A percentile compares a stretch with the other conserved stretches of the same genome.
phyloP scores from a whole-genome alignment of 2,329 filamentous ascomycete genomes.

The Cladosporium velox region DNA sequence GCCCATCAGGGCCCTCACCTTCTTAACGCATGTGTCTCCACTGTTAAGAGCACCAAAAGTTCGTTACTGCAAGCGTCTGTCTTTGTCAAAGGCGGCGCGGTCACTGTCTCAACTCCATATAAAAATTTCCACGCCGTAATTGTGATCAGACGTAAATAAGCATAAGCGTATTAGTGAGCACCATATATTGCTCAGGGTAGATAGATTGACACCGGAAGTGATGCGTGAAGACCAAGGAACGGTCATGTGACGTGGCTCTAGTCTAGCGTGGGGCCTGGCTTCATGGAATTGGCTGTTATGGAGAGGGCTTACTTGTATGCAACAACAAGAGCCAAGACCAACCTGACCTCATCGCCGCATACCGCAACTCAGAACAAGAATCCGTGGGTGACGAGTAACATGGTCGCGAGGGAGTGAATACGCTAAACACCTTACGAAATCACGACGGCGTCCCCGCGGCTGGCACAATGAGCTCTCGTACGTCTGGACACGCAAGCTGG shows the following conservation, averaged over 20 bases:
- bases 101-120: not conserved
- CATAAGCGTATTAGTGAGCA: not conserved
- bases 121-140: no score
- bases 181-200: no score
- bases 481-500: constrained; percentile 15
- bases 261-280: constrained; percentile 3
- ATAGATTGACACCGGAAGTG: no score
- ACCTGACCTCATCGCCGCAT: constrained; percentile 13
- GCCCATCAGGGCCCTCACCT: not conserved
- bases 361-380: not conserved
- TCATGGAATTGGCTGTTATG: constrained; percentile 11
- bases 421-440: not conserved
- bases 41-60: not conserved
- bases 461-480: constrained; percentile 22
- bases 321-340: constrained; percentile 19
- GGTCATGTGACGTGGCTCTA: not conserved
- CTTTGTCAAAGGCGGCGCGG: not conserved
- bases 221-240: not conserved
- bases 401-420: constrained; percentile 5
- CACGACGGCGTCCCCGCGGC: constrained; percentile 17
- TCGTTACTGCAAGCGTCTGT: not conserved
- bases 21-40: not conserved
- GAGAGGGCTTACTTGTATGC: constrained; percentile 4
- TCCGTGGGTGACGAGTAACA: not conserved
- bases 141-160: not conserved